phyloP scores from a whole-genome alignment of 2,329 filamentous ascomycete species.

The Pezicula neosporulosa region DNA sequence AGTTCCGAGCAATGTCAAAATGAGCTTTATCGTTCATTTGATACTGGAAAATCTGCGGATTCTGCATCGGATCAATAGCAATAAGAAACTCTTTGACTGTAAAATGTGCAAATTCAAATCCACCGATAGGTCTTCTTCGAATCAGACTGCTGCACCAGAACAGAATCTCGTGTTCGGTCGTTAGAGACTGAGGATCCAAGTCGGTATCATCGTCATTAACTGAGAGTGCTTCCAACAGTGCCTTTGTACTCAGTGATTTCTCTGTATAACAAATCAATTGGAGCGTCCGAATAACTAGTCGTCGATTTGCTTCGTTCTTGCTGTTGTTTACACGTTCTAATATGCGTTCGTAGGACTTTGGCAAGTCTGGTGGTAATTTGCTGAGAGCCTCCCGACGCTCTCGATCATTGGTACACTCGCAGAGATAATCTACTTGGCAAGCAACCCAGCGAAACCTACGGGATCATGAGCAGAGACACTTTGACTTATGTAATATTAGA shows the following conservation, averaged over 20 bases:
- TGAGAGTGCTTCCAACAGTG: slow-evolving; percentile 17
- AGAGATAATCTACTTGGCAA: slow-evolving; percentile 28
- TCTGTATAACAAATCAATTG: slow-evolving; percentile 11
- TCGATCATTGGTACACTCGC: slow-evolving; percentile 19
- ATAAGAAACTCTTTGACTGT: slow-evolving; percentile 22
- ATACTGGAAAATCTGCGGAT: not conserved
- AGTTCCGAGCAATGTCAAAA: too few relatives aligned
- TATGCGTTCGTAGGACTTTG: slow-evolving; percentile 23
- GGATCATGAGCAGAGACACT: too few relatives aligned
- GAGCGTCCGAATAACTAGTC: slow-evolving; percentile 13
- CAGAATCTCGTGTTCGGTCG: slow-evolving; percentile 12
- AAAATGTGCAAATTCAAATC: slow-evolving; percentile 23
- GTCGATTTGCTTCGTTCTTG: slow-evolving; percentile 6
- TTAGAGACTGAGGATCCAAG: slow-evolving; percentile 9
- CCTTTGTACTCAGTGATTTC: not conserved
- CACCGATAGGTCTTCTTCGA: slow-evolving; percentile 1
- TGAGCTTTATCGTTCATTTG: not conserved
- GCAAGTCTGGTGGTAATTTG: slow-evolving; percentile 20
- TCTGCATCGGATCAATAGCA: slow-evolving; percentile 1
- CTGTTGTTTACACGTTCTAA: slow-evolving; percentile 18
- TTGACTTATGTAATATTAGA: too few relatives aligned
- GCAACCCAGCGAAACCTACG: slow-evolving; percentile 28
- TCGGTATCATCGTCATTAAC: slow-evolving; percentile 4
- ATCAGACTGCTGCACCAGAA: slow-evolving; percentile 20
- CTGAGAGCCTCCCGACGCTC: slow-evolving; percentile 19